Conservation (phyloP, 345 rosid genomes). For the Corchorus olitorius region DNA sequence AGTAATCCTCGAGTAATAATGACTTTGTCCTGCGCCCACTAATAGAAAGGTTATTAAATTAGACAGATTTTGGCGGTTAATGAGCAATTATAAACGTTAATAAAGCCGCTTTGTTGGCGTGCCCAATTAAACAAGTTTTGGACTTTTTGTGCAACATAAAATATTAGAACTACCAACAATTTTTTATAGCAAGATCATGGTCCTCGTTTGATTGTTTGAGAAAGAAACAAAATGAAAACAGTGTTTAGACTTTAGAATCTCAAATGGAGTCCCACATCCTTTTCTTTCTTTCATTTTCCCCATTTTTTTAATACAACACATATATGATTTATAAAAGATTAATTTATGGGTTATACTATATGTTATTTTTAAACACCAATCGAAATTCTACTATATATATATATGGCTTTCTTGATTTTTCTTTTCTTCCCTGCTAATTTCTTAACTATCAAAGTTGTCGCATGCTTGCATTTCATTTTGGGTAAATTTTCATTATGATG, state of each 20-base stretch:
- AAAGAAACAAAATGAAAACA: neutral
- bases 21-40: neutral
- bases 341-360: neutral
- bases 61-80: neutral
- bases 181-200: neutral
- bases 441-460: no score
- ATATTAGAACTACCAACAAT: neutral
- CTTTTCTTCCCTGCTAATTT: no score
- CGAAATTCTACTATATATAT: neutral
- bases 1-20: neutral
- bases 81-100: neutral
- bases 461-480: no score
- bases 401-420: neutral
- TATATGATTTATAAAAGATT: constrained; percentile 1
- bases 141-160: constrained; percentile 15
- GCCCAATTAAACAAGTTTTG: constrained; percentile 4
- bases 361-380: neutral
- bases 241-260: neutral
- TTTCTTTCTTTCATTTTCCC: neutral
- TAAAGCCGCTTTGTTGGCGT: constrained; percentile 16
- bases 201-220: neutral
- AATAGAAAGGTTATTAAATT: neutral
- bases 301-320: neutral
- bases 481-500: no score
- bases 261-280: constrained; percentile 9